Base-by-base conservation (phyloP, 768 basidiomycete genomes). In the Phaeolepiota aurea region DNA sequence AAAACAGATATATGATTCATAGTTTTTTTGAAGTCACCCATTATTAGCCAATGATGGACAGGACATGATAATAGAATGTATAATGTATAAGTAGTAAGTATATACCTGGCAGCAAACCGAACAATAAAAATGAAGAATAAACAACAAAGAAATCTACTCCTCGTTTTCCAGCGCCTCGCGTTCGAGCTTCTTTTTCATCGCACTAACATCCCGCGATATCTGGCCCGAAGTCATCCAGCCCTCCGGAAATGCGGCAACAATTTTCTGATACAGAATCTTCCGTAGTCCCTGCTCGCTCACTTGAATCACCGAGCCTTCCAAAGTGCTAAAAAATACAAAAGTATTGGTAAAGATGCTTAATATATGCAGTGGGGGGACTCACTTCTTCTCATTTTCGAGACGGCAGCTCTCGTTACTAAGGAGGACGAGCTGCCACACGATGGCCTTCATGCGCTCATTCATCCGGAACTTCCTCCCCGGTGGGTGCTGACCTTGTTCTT, bases 161-260 rank as follows among this genome's bases (percentile, higher is more conserved):
- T 81, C 79, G 48, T 72, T 68, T 50, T 84, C 81, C 71, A 76
- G 68, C 18, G 69, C 68, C 53, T 87, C 85, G 52, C 77, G 77
- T 59, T 88, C 85, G 45, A 76, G 69, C 48, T 71, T 77, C 69
- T 88, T 88, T 68, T 88, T 88, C 76, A 88, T 84, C 4, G 81
- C 76, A 54, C 84, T 87, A 74, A 88, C 84, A 69, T 91, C 88
- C 52, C 88, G 72, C 22, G 86, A 88, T 44, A 91, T 86, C 57
- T 87, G 84, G 2, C 87, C 84, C 2, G 85, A 87, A 20, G 80
- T 78, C 65, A 90, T 77, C 88, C 88, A 91, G 10, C 85, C 85
- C 0, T 79, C 68, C 0, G 87, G 88, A 59, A 87, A 91, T 1
- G 77, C 77, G n/a, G 71, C 72, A 0, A 89, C 82, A 43, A 91